A percentile compares a stretch with the other conserved stretches of the same genome.
These are phyloP conservation scores for Fusarium sp. DNA, from an alignment of 2,329 filamentous ascomycete species.

Conservation along the genomic window DNA sequence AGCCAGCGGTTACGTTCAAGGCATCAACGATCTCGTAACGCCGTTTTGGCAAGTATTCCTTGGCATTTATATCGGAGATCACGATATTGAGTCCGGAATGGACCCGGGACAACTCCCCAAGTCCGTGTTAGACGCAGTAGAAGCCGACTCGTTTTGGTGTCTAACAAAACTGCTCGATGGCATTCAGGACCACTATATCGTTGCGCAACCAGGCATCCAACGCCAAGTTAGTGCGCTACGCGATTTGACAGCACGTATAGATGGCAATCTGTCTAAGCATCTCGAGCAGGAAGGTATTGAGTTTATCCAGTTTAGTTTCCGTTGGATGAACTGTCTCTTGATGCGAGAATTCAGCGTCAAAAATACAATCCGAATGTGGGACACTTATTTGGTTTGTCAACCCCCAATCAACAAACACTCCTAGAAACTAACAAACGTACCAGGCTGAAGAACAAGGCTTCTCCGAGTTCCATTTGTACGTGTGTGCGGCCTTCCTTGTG, in stretches of 20 bases:
- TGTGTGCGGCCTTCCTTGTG: conserved; percentile 96
- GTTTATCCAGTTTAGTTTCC: conserved; percentile 99
- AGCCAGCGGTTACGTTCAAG: conserved; percentile 96
- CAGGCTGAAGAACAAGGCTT: conserved; percentile 98
- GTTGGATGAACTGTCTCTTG: conserved; percentile 99
- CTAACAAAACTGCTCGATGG: conserved; percentile 97
- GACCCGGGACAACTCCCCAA: conserved; percentile 94
- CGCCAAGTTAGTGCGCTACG: conserved; percentile 89
- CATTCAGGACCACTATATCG: conserved; percentile 99
- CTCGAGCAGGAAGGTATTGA: conserved; percentile 92
- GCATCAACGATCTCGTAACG: conserved; percentile 97
- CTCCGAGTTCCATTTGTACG: conserved; percentile 97
- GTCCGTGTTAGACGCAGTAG: conserved; percentile 92
- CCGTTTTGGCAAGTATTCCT: conserved; percentile 99
- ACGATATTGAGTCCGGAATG: conserved; percentile 93
- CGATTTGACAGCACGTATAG: conserved; percentile 91
- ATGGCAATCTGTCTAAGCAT: conserved; percentile 85
- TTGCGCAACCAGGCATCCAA: conserved; percentile 96
- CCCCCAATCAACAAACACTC: background rate
- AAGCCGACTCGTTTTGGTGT: conserved; percentile 99
- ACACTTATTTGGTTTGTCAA: conserved; percentile 89
- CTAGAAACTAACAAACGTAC: conserved; percentile 3
- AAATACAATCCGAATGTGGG: conserved; percentile 99
- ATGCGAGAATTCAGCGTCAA: conserved; percentile 98
- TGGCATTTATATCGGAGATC: conserved; percentile 93